These are phyloP conservation scores for Colletotrichum caudatum DNA, from an alignment of 2,329 filamentous ascomycete species.

Conservation along the genomic window DNA sequence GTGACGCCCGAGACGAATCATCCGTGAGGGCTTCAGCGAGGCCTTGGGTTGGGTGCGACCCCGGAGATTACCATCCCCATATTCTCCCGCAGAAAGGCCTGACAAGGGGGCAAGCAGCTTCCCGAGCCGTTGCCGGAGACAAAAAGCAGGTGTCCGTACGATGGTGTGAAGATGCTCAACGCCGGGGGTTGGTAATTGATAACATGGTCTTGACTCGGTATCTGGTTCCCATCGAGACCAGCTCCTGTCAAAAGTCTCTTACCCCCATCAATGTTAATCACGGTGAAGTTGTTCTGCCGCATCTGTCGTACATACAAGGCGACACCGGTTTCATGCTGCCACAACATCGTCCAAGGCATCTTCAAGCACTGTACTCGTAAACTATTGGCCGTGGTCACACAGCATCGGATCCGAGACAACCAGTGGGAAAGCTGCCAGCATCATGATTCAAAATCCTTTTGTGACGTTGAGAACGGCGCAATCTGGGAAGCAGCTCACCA, in stretches of 20 bases:
- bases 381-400: too few species aligned
- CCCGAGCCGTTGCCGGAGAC: background rate
- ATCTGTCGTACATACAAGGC: too few species aligned
- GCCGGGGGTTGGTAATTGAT: background rate
- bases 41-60: background rate
- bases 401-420: background rate
- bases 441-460: too few species aligned
- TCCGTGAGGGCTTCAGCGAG: conserved; percentile 16
- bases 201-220: background rate
- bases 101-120: background rate
- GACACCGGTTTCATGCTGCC: too few species aligned
- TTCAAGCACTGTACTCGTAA: too few species aligned
- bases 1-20: conserved; percentile 21
- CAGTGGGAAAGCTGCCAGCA: too few species aligned
- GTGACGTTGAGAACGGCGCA: too few species aligned
- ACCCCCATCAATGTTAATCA: too few species aligned
- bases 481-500: too few species aligned
- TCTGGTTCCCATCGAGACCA: background rate
- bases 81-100: background rate
- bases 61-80: background rate
- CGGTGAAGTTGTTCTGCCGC: too few species aligned
- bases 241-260: background rate
- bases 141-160: too few species aligned
- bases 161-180: background rate
- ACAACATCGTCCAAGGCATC: too few species aligned